A percentile compares a stretch with the other conserved stretches of the same genome.
phyloP scores from a whole-genome alignment of 306 rosid genomes.

The Malus domestica region ASM211411v1 NC_041790.1:7702001-7702500 shows the following conservation, averaged over 20 bases:
- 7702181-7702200: not conserved
- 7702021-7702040: constrained; percentile 98
- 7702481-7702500: not conserved
- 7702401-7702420: constrained; percentile 86
- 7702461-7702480: not conserved
- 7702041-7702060: constrained; percentile 81
- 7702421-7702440: constrained; percentile 91
- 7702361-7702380: constrained; percentile 79
- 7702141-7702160: not conserved
- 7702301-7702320: too few relatives aligned
- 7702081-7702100: not conserved
- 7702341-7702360: constrained; percentile 25
- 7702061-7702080: not conserved
- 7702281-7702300: not conserved
- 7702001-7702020: constrained; percentile 46
- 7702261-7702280: not conserved
- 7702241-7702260: not conserved
- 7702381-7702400: constrained; percentile 96
- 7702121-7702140: not conserved
- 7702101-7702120: constrained; percentile 1
- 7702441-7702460: constrained; percentile 55
- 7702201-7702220: not conserved
- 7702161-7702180: not conserved
- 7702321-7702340: not conserved
- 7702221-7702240: not conserved